These are phyloP conservation scores for Mycena sp. DNA, from an alignment of 1,284 basidiomycete species.

Conservation along the genomic window DNA sequence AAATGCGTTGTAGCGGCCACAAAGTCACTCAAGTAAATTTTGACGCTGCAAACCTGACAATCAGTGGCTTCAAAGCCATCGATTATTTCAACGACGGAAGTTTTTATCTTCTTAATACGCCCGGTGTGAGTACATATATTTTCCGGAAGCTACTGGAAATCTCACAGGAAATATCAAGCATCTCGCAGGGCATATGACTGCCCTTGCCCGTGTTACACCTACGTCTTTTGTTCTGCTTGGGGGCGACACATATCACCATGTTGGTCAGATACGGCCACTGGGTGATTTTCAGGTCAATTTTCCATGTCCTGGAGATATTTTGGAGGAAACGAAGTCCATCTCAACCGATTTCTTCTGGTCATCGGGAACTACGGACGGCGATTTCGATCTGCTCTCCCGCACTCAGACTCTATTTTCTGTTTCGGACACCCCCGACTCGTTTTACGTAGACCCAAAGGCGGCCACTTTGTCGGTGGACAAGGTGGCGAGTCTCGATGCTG, in stretches of 20 bases:
- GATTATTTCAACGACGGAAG: conserved; percentile 31
- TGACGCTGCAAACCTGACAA: conserved; percentile 17
- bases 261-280: conserved; percentile 34
- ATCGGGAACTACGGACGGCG: neutral
- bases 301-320: conserved; percentile 33
- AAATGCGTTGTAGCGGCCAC: conserved; percentile 9
- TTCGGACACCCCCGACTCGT: conserved; percentile 10
- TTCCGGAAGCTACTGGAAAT: neutral
- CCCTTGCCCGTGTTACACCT: conserved; percentile 34
- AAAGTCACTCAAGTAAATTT: conserved; percentile 14
- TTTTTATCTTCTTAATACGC: conserved; percentile 30
- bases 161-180: conserved; percentile 2
- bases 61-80: conserved; percentile 23
- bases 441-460: conserved; percentile 13
- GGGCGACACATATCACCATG: conserved; percentile 36
- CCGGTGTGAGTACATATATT: conserved; percentile 19
- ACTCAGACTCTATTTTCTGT: conserved; percentile 25
- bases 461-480: conserved; percentile 22
- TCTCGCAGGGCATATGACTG: conserved; percentile 33
- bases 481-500: conserved; percentile 30
- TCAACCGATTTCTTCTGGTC: conserved; percentile 26
- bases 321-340: conserved; percentile 17
- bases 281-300: conserved; percentile 18
- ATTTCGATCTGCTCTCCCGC: conserved; percentile 22
- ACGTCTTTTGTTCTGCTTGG: conserved; percentile 35